These are phyloP conservation scores for Dioscorea cayenensis DNA, from an alignment of 116 monocot genomes.

Conservation along the genomic window DNA sequence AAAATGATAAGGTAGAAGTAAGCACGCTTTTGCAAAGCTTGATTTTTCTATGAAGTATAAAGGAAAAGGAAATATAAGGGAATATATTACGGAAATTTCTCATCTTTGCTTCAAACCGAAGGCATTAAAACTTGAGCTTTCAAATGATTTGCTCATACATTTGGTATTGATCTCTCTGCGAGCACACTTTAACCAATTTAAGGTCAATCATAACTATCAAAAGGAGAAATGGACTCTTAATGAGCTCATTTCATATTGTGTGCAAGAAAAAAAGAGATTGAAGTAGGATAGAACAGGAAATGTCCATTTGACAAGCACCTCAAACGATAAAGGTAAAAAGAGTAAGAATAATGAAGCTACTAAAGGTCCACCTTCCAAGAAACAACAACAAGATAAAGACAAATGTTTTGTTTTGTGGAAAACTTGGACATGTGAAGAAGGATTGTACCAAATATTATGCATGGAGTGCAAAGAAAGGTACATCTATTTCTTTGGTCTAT, in stretches of 20 bases:
- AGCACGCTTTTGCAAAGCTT: neutral
- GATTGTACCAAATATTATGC: neutral
- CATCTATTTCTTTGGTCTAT: conserved; percentile 10
- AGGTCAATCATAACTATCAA: neutral
- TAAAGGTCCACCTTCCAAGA: neutral
- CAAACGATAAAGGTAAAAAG: neutral
- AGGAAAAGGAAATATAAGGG: too few relatives aligned
- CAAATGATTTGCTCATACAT: conserved; percentile 10
- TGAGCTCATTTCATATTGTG: conserved; percentile 1
- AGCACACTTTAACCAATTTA: conserved; percentile 1
- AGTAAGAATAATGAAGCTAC: neutral
- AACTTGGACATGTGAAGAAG: neutral
- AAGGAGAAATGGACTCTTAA: neutral
- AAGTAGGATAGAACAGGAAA: too few relatives aligned
- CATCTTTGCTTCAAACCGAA: neutral
- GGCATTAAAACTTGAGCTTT: neutral
- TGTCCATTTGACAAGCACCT: neutral
- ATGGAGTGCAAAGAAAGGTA: conserved; percentile 14
- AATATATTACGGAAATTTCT: too few relatives aligned
- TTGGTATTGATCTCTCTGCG: conserved; percentile 8
- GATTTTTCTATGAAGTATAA: too few relatives aligned
- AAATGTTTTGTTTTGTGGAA: neutral
- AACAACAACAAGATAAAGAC: neutral
- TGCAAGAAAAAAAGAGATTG: neutral
- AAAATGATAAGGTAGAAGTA: neutral